phyloP scores from a whole-genome alignment of 2,329 filamentous ascomycete genomes.

The Neophaeococcomyces mojaviensis region DNA sequence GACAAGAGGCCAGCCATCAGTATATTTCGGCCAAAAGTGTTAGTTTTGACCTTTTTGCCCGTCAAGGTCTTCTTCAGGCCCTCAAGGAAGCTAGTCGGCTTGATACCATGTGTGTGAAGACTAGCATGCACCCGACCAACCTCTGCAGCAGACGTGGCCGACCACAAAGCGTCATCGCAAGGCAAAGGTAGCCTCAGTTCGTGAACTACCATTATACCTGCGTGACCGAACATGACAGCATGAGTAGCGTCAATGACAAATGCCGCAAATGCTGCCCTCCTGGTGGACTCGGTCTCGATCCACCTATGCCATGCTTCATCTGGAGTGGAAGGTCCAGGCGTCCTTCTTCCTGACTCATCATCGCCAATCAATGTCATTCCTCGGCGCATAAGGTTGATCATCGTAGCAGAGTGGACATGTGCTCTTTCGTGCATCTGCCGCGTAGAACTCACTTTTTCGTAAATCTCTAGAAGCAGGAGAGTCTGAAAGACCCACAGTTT shows the following conservation, averaged over 20 bases:
- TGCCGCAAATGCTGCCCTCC: slow-evolving; percentile 82
- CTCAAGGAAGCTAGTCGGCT: slow-evolving; percentile 80
- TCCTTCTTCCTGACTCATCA: slow-evolving; percentile 29
- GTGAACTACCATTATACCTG: slow-evolving; percentile 92
- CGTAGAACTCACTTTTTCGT: slow-evolving; percentile 97
- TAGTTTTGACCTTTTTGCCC: slow-evolving; percentile 74
- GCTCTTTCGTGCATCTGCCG: slow-evolving; percentile 85
- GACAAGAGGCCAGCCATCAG: slow-evolving; percentile 90
- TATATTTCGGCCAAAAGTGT: slow-evolving; percentile 85
- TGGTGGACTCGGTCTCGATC: slow-evolving; percentile 88
- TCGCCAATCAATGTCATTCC: slow-evolving; percentile 80
- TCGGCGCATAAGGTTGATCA: slow-evolving; percentile 87
- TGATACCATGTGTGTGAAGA: slow-evolving; percentile 71
- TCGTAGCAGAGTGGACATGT: slow-evolving; percentile 94
- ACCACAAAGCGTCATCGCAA: slow-evolving; percentile 90
- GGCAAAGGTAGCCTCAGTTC: slow-evolving; percentile 87
- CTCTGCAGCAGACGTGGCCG: slow-evolving; percentile 77
- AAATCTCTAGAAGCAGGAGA: slow-evolving; percentile 78
- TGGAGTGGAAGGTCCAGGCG: slow-evolving; percentile 46
- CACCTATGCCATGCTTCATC: slow-evolving; percentile 95
- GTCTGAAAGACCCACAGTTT: slow-evolving; percentile 96
- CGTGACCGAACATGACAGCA: slow-evolving; percentile 95
- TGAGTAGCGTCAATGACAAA: slow-evolving; percentile 95
- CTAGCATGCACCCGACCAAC: slow-evolving; percentile 77
- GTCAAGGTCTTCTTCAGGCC: slow-evolving; percentile 84